Base-by-base conservation (phyloP, 2,329 filamentous ascomycete species). In the Botryosphaeria dothidea region DNA sequence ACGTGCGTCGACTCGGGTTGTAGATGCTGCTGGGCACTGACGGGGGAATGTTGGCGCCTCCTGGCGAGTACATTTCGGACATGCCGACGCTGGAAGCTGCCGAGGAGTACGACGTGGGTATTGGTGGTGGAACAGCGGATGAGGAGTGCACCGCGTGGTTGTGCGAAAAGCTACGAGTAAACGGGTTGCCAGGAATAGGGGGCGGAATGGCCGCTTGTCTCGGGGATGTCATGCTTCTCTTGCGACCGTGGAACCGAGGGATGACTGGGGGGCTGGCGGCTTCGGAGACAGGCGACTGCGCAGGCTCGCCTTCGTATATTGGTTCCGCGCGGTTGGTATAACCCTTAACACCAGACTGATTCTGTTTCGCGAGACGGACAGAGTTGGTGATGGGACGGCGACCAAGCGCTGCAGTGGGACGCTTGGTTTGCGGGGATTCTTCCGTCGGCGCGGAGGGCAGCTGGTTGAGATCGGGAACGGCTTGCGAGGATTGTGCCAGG, bases 401-500 rank as follows among this genome's bases (percentile, higher is more conserved):
- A 57, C 84, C 81, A 45, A 85, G 70, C 73, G 80, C 69, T 75
- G 83, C 81, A 8, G 83, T 80, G 9, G 48, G 15, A 8, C 34
- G 60, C 29, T 51, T 61, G 38, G 43, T 69, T 45, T 76, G 73
- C 49, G 74, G 74, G 2, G 77, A 60, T 23, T 60, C 68, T 9
- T 71, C 66, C n/a, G 69, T 61, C 41, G 70, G 71, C 3, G 66
- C 67, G 25, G 73, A 72, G 34, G 84, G 85, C 21, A 85, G 77
- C 15, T 85, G 76, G 3, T 89, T 81, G 17, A 93, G 86, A 61
- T 95, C 92, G 1, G 92, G 91, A 4, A 94, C 85, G 0, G 90
- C 89, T 72, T 94, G 90, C 17, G 90, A 88, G 0, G 93, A 96
- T 75, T 97, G 93, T 13, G 94, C 93, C 34, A 99, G 84, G 85